A percentile compares a stretch with the other conserved stretches of the same genome.
Conservation (phyloP, 23 red algal genomes). For the Gracilariopsis chorda region DNA sequence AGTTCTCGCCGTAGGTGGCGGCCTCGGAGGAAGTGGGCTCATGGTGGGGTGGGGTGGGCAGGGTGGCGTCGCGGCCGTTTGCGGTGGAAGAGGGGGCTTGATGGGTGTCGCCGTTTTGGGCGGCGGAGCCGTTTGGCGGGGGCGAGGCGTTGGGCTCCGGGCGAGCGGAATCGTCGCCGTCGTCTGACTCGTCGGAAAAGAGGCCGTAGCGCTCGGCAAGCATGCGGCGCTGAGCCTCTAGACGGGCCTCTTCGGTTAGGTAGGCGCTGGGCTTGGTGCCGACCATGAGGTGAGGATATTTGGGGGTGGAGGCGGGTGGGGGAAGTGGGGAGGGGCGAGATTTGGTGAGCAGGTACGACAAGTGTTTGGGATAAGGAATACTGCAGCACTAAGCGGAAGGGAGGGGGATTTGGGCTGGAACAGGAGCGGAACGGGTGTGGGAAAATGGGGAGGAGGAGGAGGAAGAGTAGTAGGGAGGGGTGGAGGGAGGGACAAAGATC, state of each 20-base stretch:
- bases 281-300: slow-evolving; percentile 24
- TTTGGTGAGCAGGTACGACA: background rate
- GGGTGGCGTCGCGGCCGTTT: slow-evolving; percentile 18
- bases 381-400: no score
- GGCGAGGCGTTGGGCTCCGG: slow-evolving; percentile 4
- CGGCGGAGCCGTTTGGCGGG: slow-evolving; percentile 29
- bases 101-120: slow-evolving; percentile 37
- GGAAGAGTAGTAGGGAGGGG: no score
- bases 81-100: background rate
- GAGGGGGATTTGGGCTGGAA: no score
- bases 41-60: slow-evolving; percentile 13
- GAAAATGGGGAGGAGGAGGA: no score
- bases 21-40: slow-evolving; percentile 49
- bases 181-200: slow-evolving; percentile 54
- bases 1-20: slow-evolving; percentile 43
- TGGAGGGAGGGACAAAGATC: no score
- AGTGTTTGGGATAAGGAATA: background rate
- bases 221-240: slow-evolving; percentile 72
- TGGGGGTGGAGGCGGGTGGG: background rate
- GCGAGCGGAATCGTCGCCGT: slow-evolving; percentile 43
- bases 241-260: slow-evolving; percentile 58
- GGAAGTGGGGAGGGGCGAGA: background rate
- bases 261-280: slow-evolving; percentile 60
- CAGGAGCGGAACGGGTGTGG: no score
- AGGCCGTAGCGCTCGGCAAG: slow-evolving; percentile 69